phyloP scores from a whole-genome alignment of 2,329 filamentous ascomycete genomes.

The Diaporthe caulivora region DNA sequence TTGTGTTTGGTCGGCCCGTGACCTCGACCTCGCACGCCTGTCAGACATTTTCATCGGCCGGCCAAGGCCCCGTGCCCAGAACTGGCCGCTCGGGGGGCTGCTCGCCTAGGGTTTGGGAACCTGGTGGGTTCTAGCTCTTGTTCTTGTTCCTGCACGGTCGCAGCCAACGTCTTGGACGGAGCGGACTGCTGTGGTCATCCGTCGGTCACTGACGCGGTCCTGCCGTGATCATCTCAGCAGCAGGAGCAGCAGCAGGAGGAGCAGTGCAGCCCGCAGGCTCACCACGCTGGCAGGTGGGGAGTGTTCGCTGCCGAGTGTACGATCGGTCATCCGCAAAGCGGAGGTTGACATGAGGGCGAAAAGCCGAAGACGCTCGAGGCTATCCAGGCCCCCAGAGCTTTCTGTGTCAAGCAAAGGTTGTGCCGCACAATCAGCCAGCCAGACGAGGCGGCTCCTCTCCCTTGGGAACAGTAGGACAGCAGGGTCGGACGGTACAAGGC shows the following conservation, averaged over 20 bases:
- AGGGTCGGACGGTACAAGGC: constrained; percentile 15
- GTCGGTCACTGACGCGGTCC: background rate
- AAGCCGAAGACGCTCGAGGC: constrained; percentile 17
- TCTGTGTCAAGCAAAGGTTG: background rate
- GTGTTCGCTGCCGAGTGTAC: background rate
- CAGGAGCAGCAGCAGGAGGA: too few species aligned
- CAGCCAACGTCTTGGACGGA: background rate
- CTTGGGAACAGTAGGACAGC: constrained; percentile 4
- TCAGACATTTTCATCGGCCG: constrained; percentile 35
- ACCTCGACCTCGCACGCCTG: constrained; percentile 25
- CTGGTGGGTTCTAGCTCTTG: background rate
- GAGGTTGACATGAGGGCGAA: constrained; percentile 17
- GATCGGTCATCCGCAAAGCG: constrained; percentile 5
- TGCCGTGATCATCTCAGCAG: constrained; percentile 5
- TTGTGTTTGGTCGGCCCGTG: constrained; percentile 10
- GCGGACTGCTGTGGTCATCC: background rate
- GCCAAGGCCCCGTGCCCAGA: constrained; percentile 32
- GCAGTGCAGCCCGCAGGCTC: background rate
- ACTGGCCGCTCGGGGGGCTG: background rate
- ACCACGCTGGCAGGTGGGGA: constrained; percentile 12
- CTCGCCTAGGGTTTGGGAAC: background rate
- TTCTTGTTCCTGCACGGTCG: background rate
- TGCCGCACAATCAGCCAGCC: constrained; percentile 4
- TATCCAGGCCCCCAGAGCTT: background rate
- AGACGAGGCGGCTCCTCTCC: constrained; percentile 18